Evolutionary conservation across 192 early-diverging fungal genomes (phyloP).

Genomic region (Ambispora gerdemannii): DNA sequence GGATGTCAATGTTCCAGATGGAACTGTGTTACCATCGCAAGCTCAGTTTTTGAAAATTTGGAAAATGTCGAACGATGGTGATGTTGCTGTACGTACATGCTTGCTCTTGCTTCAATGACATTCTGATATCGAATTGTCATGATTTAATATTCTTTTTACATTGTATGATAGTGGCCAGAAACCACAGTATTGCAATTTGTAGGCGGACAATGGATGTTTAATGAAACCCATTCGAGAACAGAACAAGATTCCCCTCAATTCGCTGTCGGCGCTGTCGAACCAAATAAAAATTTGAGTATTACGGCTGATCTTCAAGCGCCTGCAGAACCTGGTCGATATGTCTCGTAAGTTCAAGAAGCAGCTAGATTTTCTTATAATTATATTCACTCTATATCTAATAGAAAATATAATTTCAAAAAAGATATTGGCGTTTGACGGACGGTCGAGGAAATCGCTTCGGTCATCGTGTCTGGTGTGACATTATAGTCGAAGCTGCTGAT

Average conservation of each 20-base stretch:
- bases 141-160: neutral
- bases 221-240: constrained; percentile 22
- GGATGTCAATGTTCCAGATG: constrained; percentile 66
- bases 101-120: neutral
- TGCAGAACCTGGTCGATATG: constrained; percentile 51
- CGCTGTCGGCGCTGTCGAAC: constrained; percentile 46
- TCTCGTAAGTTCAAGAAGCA: constrained; percentile 39
- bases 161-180: constrained; percentile 54
- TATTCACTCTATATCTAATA: no score
- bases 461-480: constrained; percentile 63
- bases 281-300: constrained; percentile 53
- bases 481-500: constrained; percentile 52
- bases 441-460: constrained; percentile 63
- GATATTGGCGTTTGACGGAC: constrained; percentile 58
- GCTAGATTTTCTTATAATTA: no score
- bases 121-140: neutral
- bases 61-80: constrained; percentile 62
- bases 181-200: constrained; percentile 53
- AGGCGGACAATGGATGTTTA: constrained; percentile 51
- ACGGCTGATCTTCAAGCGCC: constrained; percentile 67
- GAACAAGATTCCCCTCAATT: constrained; percentile 34
- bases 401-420: no score
- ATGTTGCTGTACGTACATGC: neutral
- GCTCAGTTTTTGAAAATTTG: constrained; percentile 69
- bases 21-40: constrained; percentile 50